phyloP scores from a whole-genome alignment of 2,329 filamentous ascomycete species.

The Neonectria faginata region DNA sequence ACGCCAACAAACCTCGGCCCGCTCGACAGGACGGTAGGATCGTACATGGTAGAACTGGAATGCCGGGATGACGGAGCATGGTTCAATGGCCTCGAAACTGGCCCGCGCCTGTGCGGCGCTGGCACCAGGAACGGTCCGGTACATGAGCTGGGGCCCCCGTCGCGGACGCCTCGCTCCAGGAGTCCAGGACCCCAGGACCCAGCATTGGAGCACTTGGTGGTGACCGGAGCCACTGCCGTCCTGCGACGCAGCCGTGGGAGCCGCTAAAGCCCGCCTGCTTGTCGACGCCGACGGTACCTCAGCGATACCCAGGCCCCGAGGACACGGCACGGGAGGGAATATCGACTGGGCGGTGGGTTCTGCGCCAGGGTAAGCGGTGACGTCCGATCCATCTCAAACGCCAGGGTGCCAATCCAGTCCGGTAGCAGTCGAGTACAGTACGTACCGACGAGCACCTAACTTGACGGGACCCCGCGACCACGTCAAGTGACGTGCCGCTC shows the following conservation, averaged over 20 bases:
- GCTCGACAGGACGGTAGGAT: not conserved
- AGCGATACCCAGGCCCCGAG: conserved; percentile 17
- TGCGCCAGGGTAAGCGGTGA: conserved; percentile 5
- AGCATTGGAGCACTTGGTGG: conserved; percentile 9
- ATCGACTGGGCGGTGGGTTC: conserved; percentile 4
- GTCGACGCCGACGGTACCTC: conserved; percentile 21
- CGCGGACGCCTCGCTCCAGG: conserved; percentile 21
- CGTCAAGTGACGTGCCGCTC: conserved; percentile 39
- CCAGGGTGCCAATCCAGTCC: not conserved
- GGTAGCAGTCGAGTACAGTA: conserved; percentile 19
- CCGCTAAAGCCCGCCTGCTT: conserved; percentile 29
- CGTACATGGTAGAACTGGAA: not conserved
- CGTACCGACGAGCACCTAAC: conserved; percentile 26
- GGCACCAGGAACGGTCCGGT: conserved; percentile 42
- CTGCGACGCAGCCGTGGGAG: conserved; percentile 28
- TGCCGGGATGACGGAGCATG: conserved; percentile 9
- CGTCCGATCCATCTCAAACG: conserved; percentile 14
- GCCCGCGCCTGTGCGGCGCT: conserved; percentile 24
- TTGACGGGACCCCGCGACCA: conserved; percentile 34
- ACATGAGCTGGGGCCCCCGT: conserved; percentile 32
- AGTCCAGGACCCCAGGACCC: conserved; percentile 9
- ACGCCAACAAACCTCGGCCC: not conserved
- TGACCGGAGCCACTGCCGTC: conserved; percentile 32
- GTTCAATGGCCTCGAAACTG: conserved; percentile 19
- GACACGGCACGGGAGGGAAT: not conserved